These are phyloP conservation scores for Apiosordaria backusii DNA, from an alignment of 495 filamentous ascomycete genomes.

Conservation along the genomic window DNA sequence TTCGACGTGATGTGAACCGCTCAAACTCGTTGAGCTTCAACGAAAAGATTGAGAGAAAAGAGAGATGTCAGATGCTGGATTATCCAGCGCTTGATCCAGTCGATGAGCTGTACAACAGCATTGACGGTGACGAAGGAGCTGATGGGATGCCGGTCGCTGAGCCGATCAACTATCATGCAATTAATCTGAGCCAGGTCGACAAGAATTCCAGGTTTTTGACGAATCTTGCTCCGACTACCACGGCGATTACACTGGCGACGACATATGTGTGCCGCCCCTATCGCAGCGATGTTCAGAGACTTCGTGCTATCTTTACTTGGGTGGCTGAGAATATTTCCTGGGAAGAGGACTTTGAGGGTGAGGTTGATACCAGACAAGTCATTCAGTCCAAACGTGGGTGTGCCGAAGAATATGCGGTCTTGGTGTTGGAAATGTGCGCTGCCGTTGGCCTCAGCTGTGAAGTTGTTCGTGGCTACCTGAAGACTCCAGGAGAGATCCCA, in stretches of 20 bases:
- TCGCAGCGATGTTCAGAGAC: slow-evolving; percentile 86
- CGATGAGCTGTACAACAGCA: slow-evolving; percentile 77
- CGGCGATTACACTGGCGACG: slow-evolving; percentile 77
- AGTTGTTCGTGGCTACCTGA: slow-evolving; percentile 81
- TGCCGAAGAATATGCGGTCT: slow-evolving; percentile 82
- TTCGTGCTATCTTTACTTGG: slow-evolving; percentile 95
- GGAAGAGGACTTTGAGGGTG: slow-evolving; percentile 84
- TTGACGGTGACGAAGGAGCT: slow-evolving; percentile 86
- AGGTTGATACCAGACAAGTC: slow-evolving; percentile 74
- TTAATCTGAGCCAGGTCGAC: slow-evolving; percentile 84
- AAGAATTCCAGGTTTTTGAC: slow-evolving; percentile 91
- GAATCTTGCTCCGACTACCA: slow-evolving; percentile 85
- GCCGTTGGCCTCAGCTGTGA: slow-evolving; percentile 87
- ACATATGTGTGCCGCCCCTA: slow-evolving; percentile 93
- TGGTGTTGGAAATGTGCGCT: slow-evolving; percentile 90
- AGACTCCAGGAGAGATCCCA: slow-evolving; percentile 77
- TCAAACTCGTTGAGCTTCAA: slow-evolving; percentile 89
- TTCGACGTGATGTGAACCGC: slow-evolving; percentile 89
- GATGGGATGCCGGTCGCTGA: slow-evolving; percentile 81
- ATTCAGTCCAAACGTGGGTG: slow-evolving; percentile 81
- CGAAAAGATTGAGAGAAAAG: slow-evolving; percentile 79
- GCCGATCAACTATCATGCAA: slow-evolving; percentile 72
- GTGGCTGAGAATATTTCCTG: slow-evolving; percentile 92
- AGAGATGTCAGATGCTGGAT: slow-evolving; percentile 92
- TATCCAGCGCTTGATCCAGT: slow-evolving; percentile 83